Conservation (phyloP, 1,284 basidiomycete species). For the Fomitiporia mediterranea region DNA sequence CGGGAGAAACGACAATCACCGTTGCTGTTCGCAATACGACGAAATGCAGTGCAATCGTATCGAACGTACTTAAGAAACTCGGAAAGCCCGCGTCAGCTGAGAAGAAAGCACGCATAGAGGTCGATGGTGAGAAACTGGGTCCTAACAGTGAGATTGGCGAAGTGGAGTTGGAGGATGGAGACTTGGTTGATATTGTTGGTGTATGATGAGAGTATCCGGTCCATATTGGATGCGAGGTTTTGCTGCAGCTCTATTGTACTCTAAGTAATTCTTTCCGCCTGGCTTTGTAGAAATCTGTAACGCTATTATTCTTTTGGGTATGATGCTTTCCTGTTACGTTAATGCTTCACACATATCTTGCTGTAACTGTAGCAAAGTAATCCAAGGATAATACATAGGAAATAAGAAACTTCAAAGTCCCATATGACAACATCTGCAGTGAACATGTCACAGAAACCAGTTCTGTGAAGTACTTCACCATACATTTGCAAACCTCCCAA, state of each 20-base stretch:
- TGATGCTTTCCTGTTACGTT: too few species aligned
- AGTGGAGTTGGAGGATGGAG: slow-evolving; percentile 70
- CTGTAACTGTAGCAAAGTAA: neutral
- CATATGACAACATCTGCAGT: neutral
- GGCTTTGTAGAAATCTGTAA: neutral
- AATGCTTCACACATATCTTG: too few species aligned
- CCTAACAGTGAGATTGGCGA: slow-evolving; percentile 53
- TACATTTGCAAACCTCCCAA: slow-evolving; percentile 38
- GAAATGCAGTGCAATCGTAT: slow-evolving; percentile 66
- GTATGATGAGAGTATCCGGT: too few species aligned
- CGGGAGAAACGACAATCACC: slow-evolving; percentile 45
- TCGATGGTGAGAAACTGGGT: slow-evolving; percentile 67
- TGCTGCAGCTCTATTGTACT: neutral
- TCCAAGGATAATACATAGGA: neutral
- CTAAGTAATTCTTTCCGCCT: neutral
- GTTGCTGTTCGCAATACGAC: slow-evolving; percentile 69
- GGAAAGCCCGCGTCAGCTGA: slow-evolving; percentile 26
- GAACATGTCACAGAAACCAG: neutral
- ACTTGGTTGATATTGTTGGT: slow-evolving; percentile 67
- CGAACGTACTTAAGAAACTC: slow-evolving; percentile 57
- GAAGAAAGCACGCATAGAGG: slow-evolving; percentile 45
- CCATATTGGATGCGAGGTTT: too few species aligned
- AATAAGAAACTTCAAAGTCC: neutral
- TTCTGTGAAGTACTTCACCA: slow-evolving; percentile 8
- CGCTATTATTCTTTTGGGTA: too few species aligned